phyloP scores from a whole-genome alignment of 2,329 filamentous ascomycete genomes.

The Cucurbitaria berberidis region DNA sequence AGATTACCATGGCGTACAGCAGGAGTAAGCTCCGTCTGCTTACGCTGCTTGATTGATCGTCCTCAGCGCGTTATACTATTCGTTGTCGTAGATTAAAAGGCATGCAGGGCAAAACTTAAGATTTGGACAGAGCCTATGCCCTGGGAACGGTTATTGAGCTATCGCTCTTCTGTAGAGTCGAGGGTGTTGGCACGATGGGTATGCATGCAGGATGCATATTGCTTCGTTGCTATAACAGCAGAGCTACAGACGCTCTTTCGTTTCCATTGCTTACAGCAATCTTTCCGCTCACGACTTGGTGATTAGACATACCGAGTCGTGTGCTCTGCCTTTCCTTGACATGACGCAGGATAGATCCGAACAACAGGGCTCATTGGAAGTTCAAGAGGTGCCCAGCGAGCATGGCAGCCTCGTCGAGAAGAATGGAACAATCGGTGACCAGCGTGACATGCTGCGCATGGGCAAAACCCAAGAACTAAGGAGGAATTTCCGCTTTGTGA shows the following conservation, averaged over 20 bases:
- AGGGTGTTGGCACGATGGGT: not conserved
- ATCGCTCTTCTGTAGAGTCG: no score
- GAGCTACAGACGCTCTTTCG: not conserved
- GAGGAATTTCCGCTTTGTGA: conserved; percentile 12
- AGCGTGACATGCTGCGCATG: conserved; percentile 13
- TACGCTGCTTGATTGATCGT: not conserved
- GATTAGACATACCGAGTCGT: not conserved
- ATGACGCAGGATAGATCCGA: not conserved
- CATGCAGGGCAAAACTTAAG: not conserved
- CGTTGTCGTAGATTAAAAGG: not conserved
- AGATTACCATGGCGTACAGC: not conserved
- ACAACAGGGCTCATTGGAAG: not conserved
- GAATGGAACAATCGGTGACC: conserved; percentile 4
- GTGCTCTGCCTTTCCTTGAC: not conserved
- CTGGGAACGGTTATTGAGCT: no score
- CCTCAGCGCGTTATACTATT: not conserved
- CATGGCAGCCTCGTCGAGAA: not conserved
- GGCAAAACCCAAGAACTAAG: conserved; percentile 10
- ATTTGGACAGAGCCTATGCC: no score
- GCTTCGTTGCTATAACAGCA: not conserved
- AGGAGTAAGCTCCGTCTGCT: not conserved
- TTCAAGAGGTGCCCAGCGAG: not conserved
- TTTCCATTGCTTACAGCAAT: not conserved
- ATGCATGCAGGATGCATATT: not conserved
- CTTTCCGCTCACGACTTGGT: not conserved